A percentile compares a stretch with the other conserved stretches of the same genome.
These are phyloP conservation scores for Myrica gale DNA, from an alignment of 306 rosid genomes.

Conservation along the genomic window DNA sequence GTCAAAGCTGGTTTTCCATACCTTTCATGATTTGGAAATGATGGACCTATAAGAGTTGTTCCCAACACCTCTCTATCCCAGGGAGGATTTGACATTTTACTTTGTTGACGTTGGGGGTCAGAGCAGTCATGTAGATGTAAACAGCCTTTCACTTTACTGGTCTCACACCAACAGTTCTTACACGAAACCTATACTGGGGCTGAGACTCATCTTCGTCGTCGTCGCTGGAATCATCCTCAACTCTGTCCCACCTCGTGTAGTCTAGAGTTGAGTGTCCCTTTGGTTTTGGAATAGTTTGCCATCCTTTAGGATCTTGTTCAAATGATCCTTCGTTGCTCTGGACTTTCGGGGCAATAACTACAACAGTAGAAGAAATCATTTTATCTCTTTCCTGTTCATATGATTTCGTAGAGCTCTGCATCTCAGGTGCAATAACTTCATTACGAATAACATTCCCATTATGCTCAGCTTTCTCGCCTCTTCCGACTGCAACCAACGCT, in stretches of 20 bases:
- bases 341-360: conserved; percentile 36
- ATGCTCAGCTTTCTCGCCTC: conserved; percentile 33
- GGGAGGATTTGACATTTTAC: conserved; percentile 10
- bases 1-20: conserved; percentile 6
- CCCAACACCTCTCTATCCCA: conserved; percentile 9
- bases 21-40: conserved; percentile 19
- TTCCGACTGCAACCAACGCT: conserved; percentile 24
- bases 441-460: conserved; percentile 28
- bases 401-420: conserved; percentile 29
- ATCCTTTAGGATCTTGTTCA: conserved; percentile 59
- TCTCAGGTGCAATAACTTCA: conserved; percentile 28
- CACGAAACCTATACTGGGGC: conserved; percentile 79
- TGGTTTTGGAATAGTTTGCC: conserved; percentile 94
- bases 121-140: conserved; percentile 15
- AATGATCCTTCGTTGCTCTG: conserved; percentile 30
- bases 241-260: conserved; percentile 88
- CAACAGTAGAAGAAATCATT: conserved; percentile 29
- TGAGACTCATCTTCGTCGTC: conserved; percentile 63
- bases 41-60: conserved; percentile 22
- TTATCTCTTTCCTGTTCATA: conserved; percentile 41
- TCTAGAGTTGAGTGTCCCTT: conserved; percentile 90
- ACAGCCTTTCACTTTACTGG: conserved; percentile 57
- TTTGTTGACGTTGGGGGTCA: conserved; percentile 15
- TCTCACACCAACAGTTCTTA: conserved; percentile 71
- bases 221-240: conserved; percentile 92